Percentiles rank a stretch among this genome's conserved stretches.
Evolutionary conservation across 306 rosid species (phyloP).

Genomic region (Canavalia ensiformis): DNA sequence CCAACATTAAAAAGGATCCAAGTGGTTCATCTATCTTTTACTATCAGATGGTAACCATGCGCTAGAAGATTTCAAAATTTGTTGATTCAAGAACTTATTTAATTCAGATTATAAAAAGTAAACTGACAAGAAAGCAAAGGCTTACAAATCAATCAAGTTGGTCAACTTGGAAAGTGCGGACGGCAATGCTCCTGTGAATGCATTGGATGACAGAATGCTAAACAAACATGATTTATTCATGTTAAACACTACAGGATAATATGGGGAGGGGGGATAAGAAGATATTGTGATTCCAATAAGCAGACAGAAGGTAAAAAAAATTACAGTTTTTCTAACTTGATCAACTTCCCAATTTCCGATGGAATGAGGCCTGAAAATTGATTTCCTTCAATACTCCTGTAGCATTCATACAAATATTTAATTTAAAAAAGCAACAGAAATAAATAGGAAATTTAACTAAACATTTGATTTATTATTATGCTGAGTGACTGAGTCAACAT

Average conservation of each 20-base stretch:
- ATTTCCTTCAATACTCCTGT: constrained; percentile 96
- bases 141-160: constrained; percentile 88
- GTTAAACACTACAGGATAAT: constrained; percentile 37
- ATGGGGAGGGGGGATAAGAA: background rate
- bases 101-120: background rate
- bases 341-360: constrained; percentile 68
- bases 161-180: constrained; percentile 70
- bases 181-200: constrained; percentile 82
- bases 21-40: constrained; percentile 14
- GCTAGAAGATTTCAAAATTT: constrained; percentile 35
- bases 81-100: constrained; percentile 5
- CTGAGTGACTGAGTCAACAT: background rate
- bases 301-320: constrained; percentile 36
- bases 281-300: constrained; percentile 31
- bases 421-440: background rate
- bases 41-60: background rate
- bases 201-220: constrained; percentile 78
- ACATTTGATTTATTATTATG: background rate
- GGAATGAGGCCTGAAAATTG: constrained; percentile 75
- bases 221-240: constrained; percentile 46
- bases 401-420: constrained; percentile 38
- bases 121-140: constrained; percentile 37
- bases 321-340: constrained; percentile 78
- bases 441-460: background rate
- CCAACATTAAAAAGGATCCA: background rate